phyloP scores from a whole-genome alignment of 805 yeast genomes.

The Metschnikowia borealis region DNA sequence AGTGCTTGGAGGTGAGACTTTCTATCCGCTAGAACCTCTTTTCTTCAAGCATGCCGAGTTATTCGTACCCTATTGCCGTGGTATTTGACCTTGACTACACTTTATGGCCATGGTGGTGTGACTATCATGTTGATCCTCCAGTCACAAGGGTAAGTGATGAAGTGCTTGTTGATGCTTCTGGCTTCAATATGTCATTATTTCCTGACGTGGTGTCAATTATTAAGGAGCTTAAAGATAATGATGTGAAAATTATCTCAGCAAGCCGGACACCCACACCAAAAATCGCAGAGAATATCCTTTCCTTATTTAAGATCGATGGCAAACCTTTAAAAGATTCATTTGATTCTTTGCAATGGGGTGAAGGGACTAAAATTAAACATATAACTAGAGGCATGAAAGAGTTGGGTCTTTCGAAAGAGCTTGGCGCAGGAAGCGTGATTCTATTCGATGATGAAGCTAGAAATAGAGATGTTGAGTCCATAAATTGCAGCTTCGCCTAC shows the following conservation, averaged over 20 bases:
- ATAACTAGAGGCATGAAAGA: slow-evolving; percentile 46
- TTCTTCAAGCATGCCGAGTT: neutral
- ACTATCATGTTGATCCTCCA: slow-evolving; percentile 64
- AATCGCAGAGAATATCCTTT: slow-evolving; percentile 64
- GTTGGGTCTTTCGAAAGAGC: slow-evolving; percentile 45
- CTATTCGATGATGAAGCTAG: slow-evolving; percentile 78
- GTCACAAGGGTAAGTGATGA: slow-evolving; percentile 20
- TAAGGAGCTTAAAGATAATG: slow-evolving; percentile 43
- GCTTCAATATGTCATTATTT: slow-evolving; percentile 55
- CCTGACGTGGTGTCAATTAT: slow-evolving; percentile 67
- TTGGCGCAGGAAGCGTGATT: slow-evolving; percentile 38
- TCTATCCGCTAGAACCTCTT: neutral
- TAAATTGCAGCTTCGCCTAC: slow-evolving; percentile 69
- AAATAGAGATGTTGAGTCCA: slow-evolving; percentile 66
- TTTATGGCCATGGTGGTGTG: slow-evolving; percentile 83
- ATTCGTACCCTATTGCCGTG: slow-evolving; percentile 40
- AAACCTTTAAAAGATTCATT: slow-evolving; percentile 51
- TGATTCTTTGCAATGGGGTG: slow-evolving; percentile 66
- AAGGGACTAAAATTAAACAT: slow-evolving; percentile 56
- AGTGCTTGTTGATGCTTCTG: slow-evolving; percentile 49
- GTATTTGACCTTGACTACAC: slow-evolving; percentile 78
- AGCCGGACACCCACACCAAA: slow-evolving; percentile 76
- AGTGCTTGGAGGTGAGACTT: neutral
- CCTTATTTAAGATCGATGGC: slow-evolving; percentile 49
- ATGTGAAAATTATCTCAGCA: slow-evolving; percentile 60